A percentile compares a stretch with the other conserved stretches of the same genome.
These are phyloP conservation scores for Serendipita indica DNA, from an alignment of 768 basidiomycete species.

Conservation along the genomic window DNA sequence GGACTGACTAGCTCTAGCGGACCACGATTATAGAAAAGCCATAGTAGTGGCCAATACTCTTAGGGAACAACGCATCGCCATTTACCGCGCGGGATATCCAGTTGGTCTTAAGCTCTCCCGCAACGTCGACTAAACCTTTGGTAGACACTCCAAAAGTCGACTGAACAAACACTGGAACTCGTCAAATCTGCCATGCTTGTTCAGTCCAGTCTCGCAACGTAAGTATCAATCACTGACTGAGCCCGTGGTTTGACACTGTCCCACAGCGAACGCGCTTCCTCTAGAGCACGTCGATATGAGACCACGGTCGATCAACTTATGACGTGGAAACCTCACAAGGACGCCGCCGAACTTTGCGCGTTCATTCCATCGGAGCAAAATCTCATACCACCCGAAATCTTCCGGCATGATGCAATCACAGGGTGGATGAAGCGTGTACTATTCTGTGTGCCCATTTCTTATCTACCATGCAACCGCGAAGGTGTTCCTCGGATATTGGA, in stretches of 20 bases:
- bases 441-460: conserved; percentile 4
- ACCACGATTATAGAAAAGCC: background rate
- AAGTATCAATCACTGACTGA: background rate
- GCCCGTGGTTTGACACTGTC: background rate
- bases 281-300: background rate
- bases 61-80: background rate
- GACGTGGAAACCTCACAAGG: background rate
- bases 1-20: background rate
- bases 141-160: conserved; percentile 1
- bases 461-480: conserved; percentile 1
- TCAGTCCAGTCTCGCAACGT: conserved; percentile 3
- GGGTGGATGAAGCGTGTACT: conserved; percentile 5
- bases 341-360: background rate
- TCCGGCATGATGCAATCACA: background rate
- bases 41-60: conserved; percentile 8
- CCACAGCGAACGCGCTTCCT: background rate
- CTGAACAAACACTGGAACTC: background rate
- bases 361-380: background rate
- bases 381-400: background rate
- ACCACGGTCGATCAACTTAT: background rate
- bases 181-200: background rate
- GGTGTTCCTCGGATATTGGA: background rate
- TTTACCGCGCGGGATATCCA: background rate
- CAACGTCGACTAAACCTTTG: background rate
- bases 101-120: background rate